phyloP scores from a whole-genome alignment of 441 rosid genomes.

The Flueggea neowawraea region DNA sequence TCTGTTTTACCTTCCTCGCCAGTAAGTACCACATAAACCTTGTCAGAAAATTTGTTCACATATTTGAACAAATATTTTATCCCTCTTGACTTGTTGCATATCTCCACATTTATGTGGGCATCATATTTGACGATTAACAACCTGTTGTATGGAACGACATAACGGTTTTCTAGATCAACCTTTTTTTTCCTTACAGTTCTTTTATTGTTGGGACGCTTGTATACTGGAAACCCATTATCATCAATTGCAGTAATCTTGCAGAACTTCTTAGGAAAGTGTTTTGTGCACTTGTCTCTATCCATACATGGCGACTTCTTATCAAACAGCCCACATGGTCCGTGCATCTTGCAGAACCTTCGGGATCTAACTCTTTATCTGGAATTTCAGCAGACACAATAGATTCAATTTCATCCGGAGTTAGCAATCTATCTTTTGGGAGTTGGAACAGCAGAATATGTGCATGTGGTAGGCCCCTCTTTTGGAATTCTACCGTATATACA shows the following conservation, averaged over 20 bases:
- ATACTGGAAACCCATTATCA: conserved; percentile 1
- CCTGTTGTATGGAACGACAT: conserved; percentile 12
- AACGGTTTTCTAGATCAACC: conserved; percentile 1
- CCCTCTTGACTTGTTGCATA: not conserved
- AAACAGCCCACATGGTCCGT: conserved; percentile 11
- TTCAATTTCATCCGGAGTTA: not conserved
- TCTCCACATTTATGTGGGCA: conserved; percentile 15
- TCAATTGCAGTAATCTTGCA: not conserved
- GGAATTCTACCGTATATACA: not conserved
- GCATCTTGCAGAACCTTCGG: conserved; percentile 2
- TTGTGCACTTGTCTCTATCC: not conserved
- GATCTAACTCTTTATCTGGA: not conserved
- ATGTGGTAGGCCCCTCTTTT: conserved; percentile 10
- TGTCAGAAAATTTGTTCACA: too few species aligned
- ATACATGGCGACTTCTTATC: not conserved
- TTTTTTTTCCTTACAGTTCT: not conserved
- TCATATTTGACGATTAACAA: not conserved
- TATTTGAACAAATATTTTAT: too few species aligned
- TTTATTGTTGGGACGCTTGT: not conserved
- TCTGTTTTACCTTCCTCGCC: too few species aligned
- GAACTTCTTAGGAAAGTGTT: not conserved
- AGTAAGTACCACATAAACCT: too few species aligned
- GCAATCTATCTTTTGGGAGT: not conserved
- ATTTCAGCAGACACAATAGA: not conserved
- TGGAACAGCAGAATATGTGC: conserved; percentile 14